Conservation (phyloP, 139 green algal species). For the Haematococcus sp. region DNA sequence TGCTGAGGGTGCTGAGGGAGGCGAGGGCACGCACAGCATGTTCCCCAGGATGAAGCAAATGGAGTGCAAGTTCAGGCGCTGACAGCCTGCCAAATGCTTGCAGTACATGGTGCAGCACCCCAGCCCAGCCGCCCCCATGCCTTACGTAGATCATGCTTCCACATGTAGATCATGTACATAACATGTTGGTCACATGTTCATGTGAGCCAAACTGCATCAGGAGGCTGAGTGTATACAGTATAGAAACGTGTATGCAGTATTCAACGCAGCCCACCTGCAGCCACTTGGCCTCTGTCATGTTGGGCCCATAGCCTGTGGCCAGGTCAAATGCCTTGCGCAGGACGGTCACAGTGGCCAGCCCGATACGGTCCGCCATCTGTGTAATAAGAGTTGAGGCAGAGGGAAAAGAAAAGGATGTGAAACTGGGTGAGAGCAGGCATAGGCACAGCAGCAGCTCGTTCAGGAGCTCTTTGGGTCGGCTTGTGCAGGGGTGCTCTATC, state of each 20-base stretch:
- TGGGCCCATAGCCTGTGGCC: constrained; percentile 60
- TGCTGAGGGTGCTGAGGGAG: too few species aligned
- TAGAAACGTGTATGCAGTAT: background rate
- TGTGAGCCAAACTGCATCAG: too few species aligned
- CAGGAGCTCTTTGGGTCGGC: background rate
- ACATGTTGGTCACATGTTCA: background rate
- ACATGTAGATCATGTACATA: too few species aligned
- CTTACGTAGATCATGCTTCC: too few species aligned
- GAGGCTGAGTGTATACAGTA: background rate
- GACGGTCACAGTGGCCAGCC: constrained; percentile 19
- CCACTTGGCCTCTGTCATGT: constrained; percentile 76
- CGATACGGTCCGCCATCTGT: constrained; percentile 41
- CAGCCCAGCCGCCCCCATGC: too few species aligned
- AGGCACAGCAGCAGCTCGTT: background rate
- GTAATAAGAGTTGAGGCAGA: background rate
- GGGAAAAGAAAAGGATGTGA: too few species aligned
- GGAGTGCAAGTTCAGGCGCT: too few species aligned
- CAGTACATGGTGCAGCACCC: too few species aligned
- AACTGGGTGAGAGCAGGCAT: background rate
- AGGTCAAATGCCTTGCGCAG: constrained; percentile 66
- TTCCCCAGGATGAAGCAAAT: too few species aligned
- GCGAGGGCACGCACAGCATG: too few species aligned
- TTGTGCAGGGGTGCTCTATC: background rate
- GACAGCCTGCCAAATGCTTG: too few species aligned
- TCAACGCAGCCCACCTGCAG: constrained; percentile 26